phyloP scores from a whole-genome alignment of 2,329 filamentous ascomycete genomes.

The Cytospora mali region DNA sequence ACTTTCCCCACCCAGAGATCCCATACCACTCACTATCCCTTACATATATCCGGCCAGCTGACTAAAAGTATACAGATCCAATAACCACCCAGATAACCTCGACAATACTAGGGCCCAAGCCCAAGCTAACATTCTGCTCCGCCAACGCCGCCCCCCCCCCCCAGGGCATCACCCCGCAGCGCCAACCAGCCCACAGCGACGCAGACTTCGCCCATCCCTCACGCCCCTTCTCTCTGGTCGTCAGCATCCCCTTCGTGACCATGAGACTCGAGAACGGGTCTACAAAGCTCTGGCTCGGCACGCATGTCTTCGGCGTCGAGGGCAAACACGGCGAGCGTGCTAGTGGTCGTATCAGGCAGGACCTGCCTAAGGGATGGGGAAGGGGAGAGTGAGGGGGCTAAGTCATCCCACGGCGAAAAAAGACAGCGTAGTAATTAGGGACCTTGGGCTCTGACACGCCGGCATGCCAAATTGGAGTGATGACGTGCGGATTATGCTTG shows the following conservation, averaged over 20 bases:
- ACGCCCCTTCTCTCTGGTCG: conserved; percentile 57
- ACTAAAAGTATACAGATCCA: conserved; percentile 42
- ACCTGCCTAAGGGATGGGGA: conserved; percentile 41
- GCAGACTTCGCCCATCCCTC: conserved; percentile 59
- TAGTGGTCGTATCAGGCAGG: conserved; percentile 51
- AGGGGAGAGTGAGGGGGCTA: conserved; percentile 46
- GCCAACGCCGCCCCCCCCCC: conserved; percentile 39
- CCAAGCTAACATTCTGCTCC: conserved; percentile 60
- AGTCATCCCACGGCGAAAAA: conserved; percentile 55
- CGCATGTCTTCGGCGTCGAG: conserved; percentile 47
- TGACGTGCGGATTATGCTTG: conserved; percentile 59
- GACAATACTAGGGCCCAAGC: conserved; percentile 55
- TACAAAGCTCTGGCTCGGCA: conserved; percentile 63
- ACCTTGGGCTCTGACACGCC: conserved; percentile 65
- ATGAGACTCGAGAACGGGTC: conserved; percentile 56
- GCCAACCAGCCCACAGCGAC: conserved; percentile 62
- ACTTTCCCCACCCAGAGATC: no score
- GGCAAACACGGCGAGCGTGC: conserved; percentile 54
- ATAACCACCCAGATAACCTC: conserved; percentile 60
- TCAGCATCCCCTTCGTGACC: conserved; percentile 56
- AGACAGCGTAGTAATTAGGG: conserved; percentile 59
- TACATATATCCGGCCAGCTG: no score
- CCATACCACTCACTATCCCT: no score
- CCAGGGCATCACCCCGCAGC: conserved; percentile 40
- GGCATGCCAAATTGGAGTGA: conserved; percentile 61